Evolutionary conservation across 495 filamentous ascomycete genomes (phyloP).

Genomic region (Bacidia gigantensis): DNA sequence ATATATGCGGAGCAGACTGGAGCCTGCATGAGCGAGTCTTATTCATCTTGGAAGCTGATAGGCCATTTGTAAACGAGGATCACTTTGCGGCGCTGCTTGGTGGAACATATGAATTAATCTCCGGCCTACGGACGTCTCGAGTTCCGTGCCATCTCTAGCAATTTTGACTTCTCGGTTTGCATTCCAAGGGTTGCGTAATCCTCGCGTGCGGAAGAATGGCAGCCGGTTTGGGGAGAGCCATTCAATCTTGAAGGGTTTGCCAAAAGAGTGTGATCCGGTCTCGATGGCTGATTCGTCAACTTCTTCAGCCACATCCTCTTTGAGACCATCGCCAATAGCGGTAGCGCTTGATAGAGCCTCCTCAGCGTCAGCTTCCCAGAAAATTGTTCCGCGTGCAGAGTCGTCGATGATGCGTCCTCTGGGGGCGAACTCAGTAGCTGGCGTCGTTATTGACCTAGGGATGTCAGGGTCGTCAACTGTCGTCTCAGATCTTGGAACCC

Average conservation of each 20-base stretch:
- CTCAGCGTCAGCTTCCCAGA: constrained; percentile 79
- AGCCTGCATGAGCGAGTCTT: background rate
- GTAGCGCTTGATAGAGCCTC: constrained; percentile 26
- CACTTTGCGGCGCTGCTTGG: background rate
- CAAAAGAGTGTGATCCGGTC: constrained; percentile 51
- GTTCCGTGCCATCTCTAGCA: constrained; percentile 85
- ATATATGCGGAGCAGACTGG: background rate
- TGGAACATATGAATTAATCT: constrained; percentile 71
- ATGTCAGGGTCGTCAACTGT: constrained; percentile 44
- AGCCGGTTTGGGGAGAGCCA: constrained; percentile 80
- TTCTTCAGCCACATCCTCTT: constrained; percentile 21
- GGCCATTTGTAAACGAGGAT: background rate
- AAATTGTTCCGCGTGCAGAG: constrained; percentile 81
- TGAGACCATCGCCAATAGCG: constrained; percentile 24
- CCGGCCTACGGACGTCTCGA: constrained; percentile 72
- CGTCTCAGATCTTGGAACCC: constrained; percentile 42
- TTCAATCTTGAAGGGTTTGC: constrained; percentile 83
- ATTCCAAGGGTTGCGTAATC: constrained; percentile 92
- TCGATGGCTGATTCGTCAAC: constrained; percentile 25
- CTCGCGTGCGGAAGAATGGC: constrained; percentile 82
- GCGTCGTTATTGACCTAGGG: constrained; percentile 62
- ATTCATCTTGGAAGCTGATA: background rate
- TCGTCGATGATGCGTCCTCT: constrained; percentile 88
- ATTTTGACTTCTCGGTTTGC: constrained; percentile 94
- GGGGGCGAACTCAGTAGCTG: constrained; percentile 66